phyloP scores from a whole-genome alignment of 2,329 filamentous ascomycete genomes.

The Aspergillus luchuensis region DNA sequence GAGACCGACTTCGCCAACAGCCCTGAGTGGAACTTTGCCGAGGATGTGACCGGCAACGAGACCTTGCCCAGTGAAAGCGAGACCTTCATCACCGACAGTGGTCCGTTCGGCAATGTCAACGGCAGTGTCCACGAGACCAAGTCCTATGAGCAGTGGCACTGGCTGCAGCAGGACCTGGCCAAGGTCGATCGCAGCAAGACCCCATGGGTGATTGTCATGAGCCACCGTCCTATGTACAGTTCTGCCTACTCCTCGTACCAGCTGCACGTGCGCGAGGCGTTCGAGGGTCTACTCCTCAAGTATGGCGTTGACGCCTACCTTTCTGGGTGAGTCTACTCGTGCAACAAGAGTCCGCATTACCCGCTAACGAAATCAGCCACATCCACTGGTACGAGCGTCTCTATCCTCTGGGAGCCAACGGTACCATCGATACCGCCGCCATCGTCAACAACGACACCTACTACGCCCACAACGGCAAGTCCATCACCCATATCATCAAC shows the following conservation, averaged over 20 bases:
- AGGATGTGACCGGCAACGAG: constrained; percentile 47
- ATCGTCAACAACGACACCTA: constrained; percentile 55
- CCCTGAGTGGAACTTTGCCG: constrained; percentile 50
- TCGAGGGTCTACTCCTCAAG: constrained; percentile 49
- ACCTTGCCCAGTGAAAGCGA: constrained; percentile 44
- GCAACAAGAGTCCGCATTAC: not conserved
- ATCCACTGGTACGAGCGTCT: constrained; percentile 54
- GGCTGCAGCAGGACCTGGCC: constrained; percentile 50
- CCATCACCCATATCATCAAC: constrained; percentile 55
- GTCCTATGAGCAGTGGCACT: constrained; percentile 52
- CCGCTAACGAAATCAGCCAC: constrained; percentile 33
- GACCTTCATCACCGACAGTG: constrained; percentile 52
- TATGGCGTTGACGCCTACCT: constrained; percentile 53
- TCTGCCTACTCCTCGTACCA: constrained; percentile 50
- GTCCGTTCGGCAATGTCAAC: constrained; percentile 52
- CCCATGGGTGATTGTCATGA: constrained; percentile 54
- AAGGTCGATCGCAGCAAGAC: constrained; percentile 51
- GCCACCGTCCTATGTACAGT: constrained; percentile 54
- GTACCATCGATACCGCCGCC: constrained; percentile 45
- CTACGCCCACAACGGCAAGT: constrained; percentile 49
- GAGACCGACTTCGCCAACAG: constrained; percentile 56
- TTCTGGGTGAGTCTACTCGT: constrained; percentile 32
- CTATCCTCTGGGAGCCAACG: constrained; percentile 41
- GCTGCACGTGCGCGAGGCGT: constrained; percentile 47
- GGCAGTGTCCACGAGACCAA: constrained; percentile 45